Conservation (phyloP, 768 basidiomycete genomes). For the Hygrocybe punicea region DNA sequence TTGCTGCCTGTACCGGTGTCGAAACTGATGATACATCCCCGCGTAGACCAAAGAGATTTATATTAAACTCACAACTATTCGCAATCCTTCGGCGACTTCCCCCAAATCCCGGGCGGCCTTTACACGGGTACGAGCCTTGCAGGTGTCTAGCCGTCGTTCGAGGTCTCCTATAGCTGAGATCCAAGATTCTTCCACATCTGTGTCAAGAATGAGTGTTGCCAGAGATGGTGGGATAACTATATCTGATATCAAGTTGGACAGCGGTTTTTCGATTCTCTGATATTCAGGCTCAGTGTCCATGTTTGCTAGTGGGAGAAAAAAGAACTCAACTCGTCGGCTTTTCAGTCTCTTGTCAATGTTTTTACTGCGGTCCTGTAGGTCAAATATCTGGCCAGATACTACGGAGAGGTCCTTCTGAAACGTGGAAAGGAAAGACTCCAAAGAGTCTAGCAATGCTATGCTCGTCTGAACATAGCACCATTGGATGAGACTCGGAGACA, state of each 20-base stretch:
- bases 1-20: conserved; percentile 62
- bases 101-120: conserved; percentile 82
- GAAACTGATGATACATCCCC: no score
- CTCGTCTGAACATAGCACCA: conserved; percentile 68
- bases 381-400: conserved; percentile 94
- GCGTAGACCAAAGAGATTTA: not conserved
- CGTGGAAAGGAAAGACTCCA: conserved; percentile 88
- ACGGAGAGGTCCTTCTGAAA: conserved; percentile 93
- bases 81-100: conserved; percentile 80
- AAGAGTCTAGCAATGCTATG: conserved; percentile 75
- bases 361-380: conserved; percentile 85
- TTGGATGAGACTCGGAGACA: conserved; percentile 7
- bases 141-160: conserved; percentile 64
- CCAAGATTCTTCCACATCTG: conserved; percentile 86
- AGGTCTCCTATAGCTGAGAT: conserved; percentile 76
- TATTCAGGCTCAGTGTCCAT: conserved; percentile 2
- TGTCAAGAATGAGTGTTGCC: conserved; percentile 75
- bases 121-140: conserved; percentile 73
- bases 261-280: conserved; percentile 84
- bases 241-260: conserved; percentile 75
- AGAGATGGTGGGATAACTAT: conserved; percentile 81
- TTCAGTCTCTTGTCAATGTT: conserved; percentile 86
- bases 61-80: conserved; percentile 68
- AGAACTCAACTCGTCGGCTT: conserved; percentile 67
- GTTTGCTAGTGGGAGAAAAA: not conserved